Evolutionary conservation across 768 basidiomycete species (phyloP).

Genomic region (Boletus subcaerulescens): DNA sequence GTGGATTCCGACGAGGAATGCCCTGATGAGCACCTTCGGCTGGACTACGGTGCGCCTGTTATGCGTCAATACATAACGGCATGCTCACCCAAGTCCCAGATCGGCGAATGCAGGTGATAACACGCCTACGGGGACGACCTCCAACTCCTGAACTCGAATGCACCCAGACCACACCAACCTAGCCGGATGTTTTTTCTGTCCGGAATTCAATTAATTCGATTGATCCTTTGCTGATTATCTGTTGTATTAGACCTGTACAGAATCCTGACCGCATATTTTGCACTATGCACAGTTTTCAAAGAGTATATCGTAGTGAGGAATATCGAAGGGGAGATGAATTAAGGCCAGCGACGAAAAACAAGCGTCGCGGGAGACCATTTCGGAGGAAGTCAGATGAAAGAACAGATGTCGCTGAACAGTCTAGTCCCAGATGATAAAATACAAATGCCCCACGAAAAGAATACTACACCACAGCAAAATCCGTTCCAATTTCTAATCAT

Average conservation of each 20-base stretch:
- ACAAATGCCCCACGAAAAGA: slow-evolving; percentile 29
- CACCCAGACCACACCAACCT: slow-evolving; percentile 9
- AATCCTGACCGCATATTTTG: slow-evolving; percentile 2
- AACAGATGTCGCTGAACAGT: slow-evolving; percentile 30
- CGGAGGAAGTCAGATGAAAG: slow-evolving; percentile 23
- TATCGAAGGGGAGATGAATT: slow-evolving; percentile 14
- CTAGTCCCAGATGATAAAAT: slow-evolving; percentile 36
- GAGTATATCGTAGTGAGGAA: slow-evolving; percentile 24
- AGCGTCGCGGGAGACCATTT: slow-evolving; percentile 12
- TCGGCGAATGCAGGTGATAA: slow-evolving; percentile 59
- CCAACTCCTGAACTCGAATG: slow-evolving; percentile 53
- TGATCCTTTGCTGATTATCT: not conserved
- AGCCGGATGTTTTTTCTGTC: not conserved
- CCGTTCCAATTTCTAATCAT: slow-evolving; percentile 36
- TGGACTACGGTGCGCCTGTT: slow-evolving; percentile 57
- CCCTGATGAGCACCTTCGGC: slow-evolving; percentile 58
- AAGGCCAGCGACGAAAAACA: slow-evolving; percentile 9
- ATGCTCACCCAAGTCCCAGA: slow-evolving; percentile 35
- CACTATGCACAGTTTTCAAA: slow-evolving; percentile 21
- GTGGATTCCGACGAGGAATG: slow-evolving; percentile 72
- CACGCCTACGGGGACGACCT: slow-evolving; percentile 51
- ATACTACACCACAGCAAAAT: slow-evolving; percentile 27
- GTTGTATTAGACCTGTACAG: slow-evolving; percentile 4
- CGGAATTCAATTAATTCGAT: not conserved
- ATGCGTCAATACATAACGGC: not conserved